Evolutionary conservation across 345 rosid species (phyloP), one percentile per base, ranked within the genome.

Genomic region (Hirschfeldia incana): DNA sequence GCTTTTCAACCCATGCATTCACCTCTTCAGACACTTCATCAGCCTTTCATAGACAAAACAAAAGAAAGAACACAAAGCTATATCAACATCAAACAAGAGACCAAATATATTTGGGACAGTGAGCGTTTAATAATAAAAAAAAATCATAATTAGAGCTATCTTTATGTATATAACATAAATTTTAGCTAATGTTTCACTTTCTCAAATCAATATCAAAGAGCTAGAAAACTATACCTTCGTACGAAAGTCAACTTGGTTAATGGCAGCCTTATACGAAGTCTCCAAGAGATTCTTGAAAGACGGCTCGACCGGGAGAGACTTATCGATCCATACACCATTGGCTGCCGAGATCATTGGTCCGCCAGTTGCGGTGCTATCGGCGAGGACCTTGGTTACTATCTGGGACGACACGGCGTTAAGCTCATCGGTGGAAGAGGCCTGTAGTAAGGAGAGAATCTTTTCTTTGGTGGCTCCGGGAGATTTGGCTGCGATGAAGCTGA

Each of bases 361-460:
- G 36, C 91, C 92, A 1, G 34, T 28, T 11, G 87, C 46, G 36
- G 89, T 89, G 5, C 93, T 90, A 44, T 91, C 93, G 63, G 93
- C 87, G 32, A 90, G 82, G 36, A 89, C 86, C 15, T 83, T 69
- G 4, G 87, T 67, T 15, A 90, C 74, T 44, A 91, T 77, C 79
- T 90, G 65, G 11, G 92, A 85, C 15, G 86, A 83, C 76, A 90
- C 84, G 61, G 90, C 62, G 84, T 72, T 76, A 53, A 91, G 90
- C 17, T 86, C 87, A 46, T 91, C 88, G 58, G 4, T 75, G 69
- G 92, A 85, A 70, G 87, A 82, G 36, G 92, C 81, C 32, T 76
- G 78, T 80, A 93, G 92, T 85, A 88, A 88, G 27, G 91, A 87
- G 78, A 91, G 86, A 75, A 91, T 82, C 76, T 89, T 84, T 5